phyloP scores from a whole-genome alignment of 345 rosid genomes.

The Draba incana region DNA sequence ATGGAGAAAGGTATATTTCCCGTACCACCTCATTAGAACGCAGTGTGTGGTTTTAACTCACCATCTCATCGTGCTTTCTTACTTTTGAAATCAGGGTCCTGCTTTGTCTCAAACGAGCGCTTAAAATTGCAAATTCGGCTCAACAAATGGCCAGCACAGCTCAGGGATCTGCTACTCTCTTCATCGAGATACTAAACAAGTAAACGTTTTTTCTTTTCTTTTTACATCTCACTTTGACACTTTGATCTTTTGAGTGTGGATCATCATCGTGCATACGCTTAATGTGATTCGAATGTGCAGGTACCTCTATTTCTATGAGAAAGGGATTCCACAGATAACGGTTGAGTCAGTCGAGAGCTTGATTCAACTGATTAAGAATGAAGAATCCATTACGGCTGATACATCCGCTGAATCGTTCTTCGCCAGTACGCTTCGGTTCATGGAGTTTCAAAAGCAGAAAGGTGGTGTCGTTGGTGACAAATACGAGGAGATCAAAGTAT shows the following conservation, averaged over 20 bases:
- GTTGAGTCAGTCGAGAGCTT: conserved; percentile 78
- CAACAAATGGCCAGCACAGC: conserved; percentile 82
- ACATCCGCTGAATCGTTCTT: conserved; percentile 77
- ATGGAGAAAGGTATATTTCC: conserved; percentile 79
- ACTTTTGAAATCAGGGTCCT: conserved; percentile 58
- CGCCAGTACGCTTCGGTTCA: conserved; percentile 71
- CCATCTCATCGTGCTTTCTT: background rate
- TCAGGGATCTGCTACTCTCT: conserved; percentile 76
- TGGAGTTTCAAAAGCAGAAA: conserved; percentile 95
- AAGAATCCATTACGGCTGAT: conserved; percentile 56
- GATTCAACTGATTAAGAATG: conserved; percentile 74
- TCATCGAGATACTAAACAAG: conserved; percentile 97
- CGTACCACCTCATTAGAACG: background rate
- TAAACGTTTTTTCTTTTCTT: conserved; percentile 37
- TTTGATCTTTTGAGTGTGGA: background rate
- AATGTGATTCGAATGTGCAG: conserved; percentile 43
- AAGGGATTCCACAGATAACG: conserved; percentile 76
- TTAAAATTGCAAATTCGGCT: conserved; percentile 95
- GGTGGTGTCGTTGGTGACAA: conserved; percentile 86
- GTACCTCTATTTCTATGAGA: conserved; percentile 91
- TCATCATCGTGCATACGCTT: background rate
- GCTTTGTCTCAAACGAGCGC: conserved; percentile 89
- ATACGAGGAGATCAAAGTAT: conserved; percentile 73
- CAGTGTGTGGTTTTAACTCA: conserved; percentile 9
- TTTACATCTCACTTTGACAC: background rate